phyloP scores from a whole-genome alignment of 106 monocot genomes.

The Allium fistulosum region DNA sequence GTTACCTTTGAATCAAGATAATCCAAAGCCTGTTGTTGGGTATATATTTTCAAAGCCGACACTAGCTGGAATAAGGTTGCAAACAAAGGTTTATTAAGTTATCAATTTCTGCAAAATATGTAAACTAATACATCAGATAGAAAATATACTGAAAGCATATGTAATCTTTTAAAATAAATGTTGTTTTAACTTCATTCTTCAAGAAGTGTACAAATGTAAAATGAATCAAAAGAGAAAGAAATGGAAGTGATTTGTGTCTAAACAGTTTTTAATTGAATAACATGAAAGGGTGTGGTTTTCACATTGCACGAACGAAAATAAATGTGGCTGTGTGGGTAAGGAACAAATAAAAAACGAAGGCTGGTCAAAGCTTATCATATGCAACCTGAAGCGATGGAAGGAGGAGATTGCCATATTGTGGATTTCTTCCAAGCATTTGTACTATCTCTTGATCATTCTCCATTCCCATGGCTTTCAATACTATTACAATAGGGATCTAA shows the following conservation, averaged over 20 bases:
- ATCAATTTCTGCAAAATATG: too few relatives aligned
- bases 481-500: slow-evolving; percentile 79
- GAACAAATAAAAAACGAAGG: neutral
- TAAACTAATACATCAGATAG: too few relatives aligned
- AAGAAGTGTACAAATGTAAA: too few relatives aligned
- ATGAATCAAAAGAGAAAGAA: too few relatives aligned
- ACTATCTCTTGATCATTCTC: slow-evolving; percentile 95
- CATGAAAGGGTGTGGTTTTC: too few relatives aligned
- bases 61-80: slow-evolving; percentile 47
- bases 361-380: neutral
- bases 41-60: slow-evolving; percentile 55
- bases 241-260: too few relatives aligned
- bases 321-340: too few relatives aligned
- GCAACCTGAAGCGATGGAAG: slow-evolving; percentile 84
- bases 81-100: neutral
- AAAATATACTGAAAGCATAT: too few relatives aligned
- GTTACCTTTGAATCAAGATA: slow-evolving; percentile 65
- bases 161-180: too few relatives aligned
- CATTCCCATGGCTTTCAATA: slow-evolving; percentile 94
- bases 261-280: too few relatives aligned
- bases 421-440: slow-evolving; percentile 96
- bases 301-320: too few relatives aligned
- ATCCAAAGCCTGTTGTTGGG: slow-evolving; percentile 66
- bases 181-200: too few relatives aligned
- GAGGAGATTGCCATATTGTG: slow-evolving; percentile 68